These are phyloP conservation scores for Fusarium palustre DNA, from an alignment of 2,329 filamentous ascomycete genomes.

Conservation along the genomic window DNA sequence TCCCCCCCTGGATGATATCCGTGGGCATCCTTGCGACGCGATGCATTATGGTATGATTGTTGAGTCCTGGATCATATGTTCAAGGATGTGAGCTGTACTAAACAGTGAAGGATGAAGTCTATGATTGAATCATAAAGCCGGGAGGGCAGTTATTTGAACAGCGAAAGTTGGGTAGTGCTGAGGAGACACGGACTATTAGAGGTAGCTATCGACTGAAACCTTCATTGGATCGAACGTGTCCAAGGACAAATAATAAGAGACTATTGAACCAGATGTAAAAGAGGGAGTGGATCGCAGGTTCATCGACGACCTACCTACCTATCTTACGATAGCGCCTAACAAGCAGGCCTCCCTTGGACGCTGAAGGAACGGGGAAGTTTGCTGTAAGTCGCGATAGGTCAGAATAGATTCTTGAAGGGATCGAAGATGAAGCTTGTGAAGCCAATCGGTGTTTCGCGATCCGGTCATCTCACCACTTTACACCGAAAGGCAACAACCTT, in stretches of 20 bases:
- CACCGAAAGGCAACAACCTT: background rate
- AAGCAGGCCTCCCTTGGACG: conserved; percentile 18
- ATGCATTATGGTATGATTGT: conserved; percentile 38
- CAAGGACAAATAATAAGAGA: conserved; percentile 20
- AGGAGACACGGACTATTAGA: background rate
- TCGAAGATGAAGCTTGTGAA: conserved; percentile 6
- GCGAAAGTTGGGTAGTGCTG: conserved; percentile 3
- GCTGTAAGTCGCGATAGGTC: background rate
- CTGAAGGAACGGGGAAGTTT: conserved; percentile 8
- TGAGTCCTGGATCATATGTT: background rate
- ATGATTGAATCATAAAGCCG: background rate
- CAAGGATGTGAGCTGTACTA: conserved; percentile 22
- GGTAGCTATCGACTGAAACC: background rate
- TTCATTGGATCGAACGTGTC: background rate
- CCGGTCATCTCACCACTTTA: background rate
- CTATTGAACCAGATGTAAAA: conserved; percentile 7
- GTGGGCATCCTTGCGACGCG: conserved; percentile 40
- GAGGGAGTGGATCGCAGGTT: conserved; percentile 33
- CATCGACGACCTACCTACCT: conserved; percentile 28
- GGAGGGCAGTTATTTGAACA: conserved; percentile 4
- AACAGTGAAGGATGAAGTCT: background rate
- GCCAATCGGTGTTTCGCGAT: conserved; percentile 22
- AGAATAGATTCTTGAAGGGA: background rate
- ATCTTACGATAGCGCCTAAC: conserved; percentile 40
- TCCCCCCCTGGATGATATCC: conserved; percentile 40